Conservation (phyloP, 192 early-diverging fungal genomes). For the Martensiomyces pterosporus region DNA sequence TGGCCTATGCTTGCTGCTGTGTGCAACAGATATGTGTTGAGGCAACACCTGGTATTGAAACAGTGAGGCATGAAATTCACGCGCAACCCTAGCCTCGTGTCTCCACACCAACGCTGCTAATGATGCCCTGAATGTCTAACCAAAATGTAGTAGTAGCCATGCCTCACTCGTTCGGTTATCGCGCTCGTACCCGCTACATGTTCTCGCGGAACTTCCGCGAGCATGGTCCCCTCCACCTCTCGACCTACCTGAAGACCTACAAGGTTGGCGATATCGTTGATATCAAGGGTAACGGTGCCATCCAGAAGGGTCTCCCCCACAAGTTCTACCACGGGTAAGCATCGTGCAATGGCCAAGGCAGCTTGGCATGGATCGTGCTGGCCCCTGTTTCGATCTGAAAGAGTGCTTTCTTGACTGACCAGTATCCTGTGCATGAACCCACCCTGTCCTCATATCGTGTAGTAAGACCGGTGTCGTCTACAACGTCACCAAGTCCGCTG, state of each 20-base stretch:
- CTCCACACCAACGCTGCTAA: too few species aligned
- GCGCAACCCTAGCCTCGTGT: too few species aligned
- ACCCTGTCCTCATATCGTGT: not conserved
- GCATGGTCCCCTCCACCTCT: constrained; percentile 87
- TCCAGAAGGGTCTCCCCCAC: constrained; percentile 99
- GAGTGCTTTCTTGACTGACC: too few species aligned
- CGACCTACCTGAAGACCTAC: constrained; percentile 98
- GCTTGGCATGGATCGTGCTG: too few species aligned
- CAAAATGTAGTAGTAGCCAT: constrained; percentile 53
- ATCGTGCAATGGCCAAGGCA: constrained; percentile 39
- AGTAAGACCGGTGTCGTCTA: constrained; percentile 93
- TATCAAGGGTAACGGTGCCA: constrained; percentile 98
- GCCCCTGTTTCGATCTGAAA: too few species aligned
- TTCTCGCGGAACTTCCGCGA: constrained; percentile 96
- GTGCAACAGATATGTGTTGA: too few species aligned
- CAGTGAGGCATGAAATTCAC: too few species aligned
- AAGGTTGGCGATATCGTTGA: constrained; percentile 99
- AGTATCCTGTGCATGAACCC: too few species aligned
- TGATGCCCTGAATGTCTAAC: too few species aligned
- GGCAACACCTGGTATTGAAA: too few species aligned
- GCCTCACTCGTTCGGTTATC: constrained; percentile 88
- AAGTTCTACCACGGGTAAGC: constrained; percentile 95
- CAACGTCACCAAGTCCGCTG: constrained; percentile 99
- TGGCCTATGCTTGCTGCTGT: too few species aligned
- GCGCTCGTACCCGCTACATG: constrained; percentile 98